Percentiles rank a stretch among this genome's conserved stretches.
Evolutionary conservation across 139 green algal species (phyloP).

Genomic region (Picochlorum sp.): DNA sequence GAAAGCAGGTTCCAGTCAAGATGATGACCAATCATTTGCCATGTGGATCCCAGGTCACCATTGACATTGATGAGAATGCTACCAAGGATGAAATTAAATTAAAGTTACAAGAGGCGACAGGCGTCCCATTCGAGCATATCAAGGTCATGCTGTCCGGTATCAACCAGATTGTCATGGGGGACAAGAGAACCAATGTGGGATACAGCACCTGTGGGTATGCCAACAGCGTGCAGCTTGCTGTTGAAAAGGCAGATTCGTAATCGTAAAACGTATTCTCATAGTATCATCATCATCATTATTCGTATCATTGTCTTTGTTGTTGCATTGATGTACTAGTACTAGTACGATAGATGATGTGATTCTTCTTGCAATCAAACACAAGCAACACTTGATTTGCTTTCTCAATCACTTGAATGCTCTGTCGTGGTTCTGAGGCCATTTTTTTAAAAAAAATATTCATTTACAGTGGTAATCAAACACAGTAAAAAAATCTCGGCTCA

Average conservation of each 20-base stretch:
- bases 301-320: no score
- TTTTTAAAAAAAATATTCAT: no score
- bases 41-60: constrained; percentile 42
- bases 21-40: constrained; percentile 49
- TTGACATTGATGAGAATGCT: constrained; percentile 36
- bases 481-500: no score
- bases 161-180: constrained; percentile 45
- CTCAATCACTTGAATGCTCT: no score
- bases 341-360: no score
- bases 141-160: constrained; percentile 53
- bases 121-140: constrained; percentile 40
- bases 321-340: no score
- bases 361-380: no score
- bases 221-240: constrained; percentile 28
- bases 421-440: no score
- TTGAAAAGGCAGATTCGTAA: constrained; percentile 7
- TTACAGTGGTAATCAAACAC: no score
- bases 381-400: no score
- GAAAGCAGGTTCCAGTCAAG: constrained; percentile 39
- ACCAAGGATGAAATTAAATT: constrained; percentile 41
- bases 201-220: constrained; percentile 26
- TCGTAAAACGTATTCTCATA: no score
- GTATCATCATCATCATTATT: no score
- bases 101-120: constrained; percentile 36
- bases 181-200: constrained; percentile 47